Base-by-base conservation (phyloP, 129 eudicot species). In the Ambrosia artemisiifolia region DNA sequence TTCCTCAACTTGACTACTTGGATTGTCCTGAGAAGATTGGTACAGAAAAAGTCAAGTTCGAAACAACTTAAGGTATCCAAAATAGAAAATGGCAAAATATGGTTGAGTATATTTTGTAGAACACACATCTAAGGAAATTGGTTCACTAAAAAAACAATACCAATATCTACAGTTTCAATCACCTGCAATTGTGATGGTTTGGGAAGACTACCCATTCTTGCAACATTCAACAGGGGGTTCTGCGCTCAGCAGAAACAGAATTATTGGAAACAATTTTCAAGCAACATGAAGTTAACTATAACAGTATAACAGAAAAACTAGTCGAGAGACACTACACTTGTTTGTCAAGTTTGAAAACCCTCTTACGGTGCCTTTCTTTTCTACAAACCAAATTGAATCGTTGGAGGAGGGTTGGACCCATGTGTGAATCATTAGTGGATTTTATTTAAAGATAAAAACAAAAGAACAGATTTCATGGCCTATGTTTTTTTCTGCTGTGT, bases 1-100 rank as follows among this genome's bases (percentile, higher is more conserved):
- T 71, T 86, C 98, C 65, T 91, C 97, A 57, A 65, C 82, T 50
- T 78, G 82, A 67, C 74, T 82, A 56, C 49, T 61, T 36, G 78
- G 80, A 70, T 91, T 88, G 57, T 84, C 93, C 97, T 91, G 85
- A 80, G 11, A 72, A 75, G 32, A 66, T 49, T 28, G 11, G 43
- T 20, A 67, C 6, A 42, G 3, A 42, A 38, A 62, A 47, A 63
- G n/a, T 73, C 20, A 47, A 9, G 54, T 51, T 36, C 30, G 30
- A 48, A 34, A 70, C 50, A 46, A 78, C 60, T 67, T 32, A 47
- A 44, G 7, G 17, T 62, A 38, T 36, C 44, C 61, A 51, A 44
- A 28, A 8, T 24, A 38, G 10, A 40, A 67, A 61, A 57, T 20
- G 33, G 55, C 18, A 57, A 69, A 16, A 49, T 16, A 54, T 36